Evolutionary conservation across 768 basidiomycete genomes (phyloP), one percentile per base, ranked within the genome.

Genomic region (Pulveroboletus sp.): DNA sequence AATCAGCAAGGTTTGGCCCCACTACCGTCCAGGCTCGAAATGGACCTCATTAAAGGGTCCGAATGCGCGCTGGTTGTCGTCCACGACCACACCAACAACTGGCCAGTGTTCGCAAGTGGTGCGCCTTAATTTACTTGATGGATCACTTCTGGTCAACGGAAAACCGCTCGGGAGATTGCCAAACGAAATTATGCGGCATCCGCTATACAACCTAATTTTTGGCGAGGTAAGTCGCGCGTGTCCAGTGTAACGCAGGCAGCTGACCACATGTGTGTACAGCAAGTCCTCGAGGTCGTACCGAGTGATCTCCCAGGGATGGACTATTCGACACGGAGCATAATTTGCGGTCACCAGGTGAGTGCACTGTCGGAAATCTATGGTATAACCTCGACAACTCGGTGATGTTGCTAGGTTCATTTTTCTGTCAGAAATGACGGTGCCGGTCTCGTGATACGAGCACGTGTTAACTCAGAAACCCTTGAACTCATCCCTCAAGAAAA

Each of bases 111-210:
- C 66, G 3, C 65, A 67, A 28, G 30, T 8, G 8, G 60, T 69
- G 4, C 47, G 59, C 14, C 39, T 58, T 10, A 58, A 68, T 37
- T 8, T 65, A 10, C 47, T 66, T 1, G 55, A 61, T 17, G 67
- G 67, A 1, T 49, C 55, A 1, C 55, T 69, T 14, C 43, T 70
- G 35, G 58, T 69, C 5, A 49, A 67, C 10, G 69, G 63, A 4
- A 63, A 54, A 33, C 57, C 63, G 0, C 21, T 69, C 5, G 62
- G 59, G 0, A 51, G 57, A 27, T 53, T 69, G 5, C 67, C 69
- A 0, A 27, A 27, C 4, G 41, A 17, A 5, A 57, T 68, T 27
- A 42, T 43, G 33, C 43, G 30, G 3, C 65, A 62, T 39, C 41
- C 61, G 3, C 43, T 54, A 1, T 69, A 67, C 31, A 45, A 15